Evolutionary conservation across 805 yeast species (phyloP), one percentile per base, ranked within the genome.

Genomic region (Tanozyma kutaoensis): DNA sequence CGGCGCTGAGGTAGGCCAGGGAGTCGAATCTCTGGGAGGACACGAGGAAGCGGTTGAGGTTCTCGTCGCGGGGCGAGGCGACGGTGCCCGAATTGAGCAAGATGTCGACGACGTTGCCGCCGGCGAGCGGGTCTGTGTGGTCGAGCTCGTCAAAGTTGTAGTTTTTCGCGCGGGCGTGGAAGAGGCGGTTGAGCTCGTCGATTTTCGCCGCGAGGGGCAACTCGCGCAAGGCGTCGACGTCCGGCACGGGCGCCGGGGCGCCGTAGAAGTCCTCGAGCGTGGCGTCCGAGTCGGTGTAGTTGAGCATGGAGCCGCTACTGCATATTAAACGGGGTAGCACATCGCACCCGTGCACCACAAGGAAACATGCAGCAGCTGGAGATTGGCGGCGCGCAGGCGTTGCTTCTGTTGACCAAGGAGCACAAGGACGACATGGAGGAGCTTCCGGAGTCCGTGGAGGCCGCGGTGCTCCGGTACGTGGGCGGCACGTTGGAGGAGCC

Each of bases 381-480:
- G 34, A 48, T 59, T 11, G 65, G 63, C n/a, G 65, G 66, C 10
- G 66, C 66, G 9, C 61, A 56, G 36, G 66, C 64, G 8, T 48
- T 60, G 21, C 50, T 60, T 13, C 62, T 47, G 43, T 42, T 12
- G 13, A 9, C 28, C 18, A 45, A 43, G 20, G 42, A 43, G 13
- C 39, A 33, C 17, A 35, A 27, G 12, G 30, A 24, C 28, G 27
- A 24, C 30, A 12, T 8, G 12, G 22, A 57, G 33, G 62, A 55
- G 37, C 42, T 59, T 18, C 59, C 53, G 26, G 66, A 59, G 31
- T 72, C 69, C 10, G 91, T 77, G 3, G 91, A 77, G 40, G 91
- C 79, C 12, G 91, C 85, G 1, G 85, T 79, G 12, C 62, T 78
- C 69, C 64, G 69, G 29, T 69, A 69, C 38, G 88, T 77, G 10